Base-by-base conservation (phyloP, 2,329 filamentous ascomycete genomes). In the Talaromyces sp. region DNA sequence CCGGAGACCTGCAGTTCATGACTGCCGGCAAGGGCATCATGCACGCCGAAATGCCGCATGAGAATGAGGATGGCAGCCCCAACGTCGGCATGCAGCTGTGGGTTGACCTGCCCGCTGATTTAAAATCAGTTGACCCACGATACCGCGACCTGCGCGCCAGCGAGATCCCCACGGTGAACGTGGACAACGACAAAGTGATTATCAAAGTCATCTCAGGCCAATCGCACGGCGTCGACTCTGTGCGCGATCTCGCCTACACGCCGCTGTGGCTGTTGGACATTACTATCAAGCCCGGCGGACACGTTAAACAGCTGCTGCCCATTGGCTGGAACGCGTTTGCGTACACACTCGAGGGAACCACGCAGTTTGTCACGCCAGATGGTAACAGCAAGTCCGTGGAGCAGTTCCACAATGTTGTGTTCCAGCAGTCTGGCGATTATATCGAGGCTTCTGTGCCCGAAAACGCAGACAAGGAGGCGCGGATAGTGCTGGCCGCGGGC, bases 1-100 rank as follows among this genome's bases (percentile, higher is more conserved):
- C 89, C 0, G 94, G 94, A n/a, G 94, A 97, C 73, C 79, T 98
- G 55, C 94, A 98, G 74, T 98, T 98, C 82, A 98, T 98, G 95
- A 97, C 94, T 0, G 94, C 94, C 0, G 94, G 94, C 4, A 82
- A 84, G 23, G 94, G 94, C 50, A 96, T 98, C 69, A 90, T 97
- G 76, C 95, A 98, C 76, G 91, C 93, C 42, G 94, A 98, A 78
- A 97, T 98, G 92, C 94, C 94, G 9, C 84, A 86, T 60, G 86
- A 90, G 71, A 91, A 92, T 72, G 74, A 82, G 0, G 90, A 95
- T 73, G 91, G 91, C 57, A 85, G 82, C 61, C 81, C 89, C 63
- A 96, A 93, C 74, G 84, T 96, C 59, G 94, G 94, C 36, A 85
- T 98, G 78, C 95, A 98, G 80, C 83, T 98, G 27, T 98, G 95